phyloP scores from a whole-genome alignment of 257 asterid genomes.

The Solanum pinnatisectum region DNA sequence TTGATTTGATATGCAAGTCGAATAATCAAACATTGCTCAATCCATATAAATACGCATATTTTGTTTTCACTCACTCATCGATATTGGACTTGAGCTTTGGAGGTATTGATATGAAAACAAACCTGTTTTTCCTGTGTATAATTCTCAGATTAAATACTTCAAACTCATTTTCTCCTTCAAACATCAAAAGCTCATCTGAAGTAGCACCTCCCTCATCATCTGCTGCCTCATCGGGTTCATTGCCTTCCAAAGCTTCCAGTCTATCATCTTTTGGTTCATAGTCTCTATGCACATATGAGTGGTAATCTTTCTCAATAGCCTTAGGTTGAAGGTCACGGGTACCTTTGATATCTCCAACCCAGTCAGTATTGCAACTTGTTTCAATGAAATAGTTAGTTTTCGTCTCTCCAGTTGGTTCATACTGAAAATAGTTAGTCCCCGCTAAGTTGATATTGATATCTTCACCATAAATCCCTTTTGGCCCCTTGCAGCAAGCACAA shows the following conservation, averaged over 20 bases:
- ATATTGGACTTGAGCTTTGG: background rate
- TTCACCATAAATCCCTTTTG: background rate
- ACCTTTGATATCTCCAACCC: constrained; percentile 18
- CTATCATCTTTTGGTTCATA: constrained; percentile 15
- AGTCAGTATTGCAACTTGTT: constrained; percentile 13
- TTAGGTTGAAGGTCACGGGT: constrained; percentile 12
- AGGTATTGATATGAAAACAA: constrained; percentile 1
- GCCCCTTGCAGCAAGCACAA: constrained; percentile 41
- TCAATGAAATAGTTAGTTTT: constrained; percentile 1
- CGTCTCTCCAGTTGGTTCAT: constrained; percentile 5
- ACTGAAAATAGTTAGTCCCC: constrained; percentile 6
- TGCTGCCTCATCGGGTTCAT: constrained; percentile 24
- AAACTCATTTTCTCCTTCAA: constrained; percentile 56
- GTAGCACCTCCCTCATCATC: constrained; percentile 33
- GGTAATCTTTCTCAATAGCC: constrained; percentile 10
- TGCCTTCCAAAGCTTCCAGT: constrained; percentile 13
- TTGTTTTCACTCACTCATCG: background rate
- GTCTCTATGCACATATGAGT: background rate
- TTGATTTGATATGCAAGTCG: background rate
- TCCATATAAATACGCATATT: background rate
- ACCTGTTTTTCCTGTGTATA: constrained; percentile 89
- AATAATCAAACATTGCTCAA: background rate
- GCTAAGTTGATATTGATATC: constrained; percentile 12
- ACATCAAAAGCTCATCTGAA: constrained; percentile 44
- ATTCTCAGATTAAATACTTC: constrained; percentile 62